A percentile compares a stretch with the other conserved stretches of the same genome.
These are phyloP conservation scores for Penicillium coffeae DNA, from an alignment of 495 filamentous ascomycete genomes.

Conservation along the genomic window DNA sequence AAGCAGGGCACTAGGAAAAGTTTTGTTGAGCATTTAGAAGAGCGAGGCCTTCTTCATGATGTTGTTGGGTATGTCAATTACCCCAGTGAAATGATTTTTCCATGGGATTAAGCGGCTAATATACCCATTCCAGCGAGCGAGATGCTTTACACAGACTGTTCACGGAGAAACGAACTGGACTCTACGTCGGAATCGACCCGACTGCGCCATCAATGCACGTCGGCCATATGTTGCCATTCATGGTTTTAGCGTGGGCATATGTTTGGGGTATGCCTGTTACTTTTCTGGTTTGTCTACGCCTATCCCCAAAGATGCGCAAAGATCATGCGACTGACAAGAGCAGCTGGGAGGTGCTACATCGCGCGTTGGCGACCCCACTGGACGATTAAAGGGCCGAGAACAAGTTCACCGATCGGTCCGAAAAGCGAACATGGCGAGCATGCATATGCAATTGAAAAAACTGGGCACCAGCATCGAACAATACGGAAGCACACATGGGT, in stretches of 20 bases:
- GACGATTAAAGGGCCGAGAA: slow-evolving; percentile 64
- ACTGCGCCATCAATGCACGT: slow-evolving; percentile 89
- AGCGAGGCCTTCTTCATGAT: slow-evolving; percentile 75
- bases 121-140: slow-evolving; percentile 56
- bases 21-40: slow-evolving; percentile 68
- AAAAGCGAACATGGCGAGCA: slow-evolving; percentile 66
- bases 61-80: slow-evolving; percentile 70
- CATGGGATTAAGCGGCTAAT: too few species aligned
- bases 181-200: slow-evolving; percentile 89
- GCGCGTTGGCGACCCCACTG: slow-evolving; percentile 84
- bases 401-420: slow-evolving; percentile 50
- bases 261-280: slow-evolving; percentile 72
- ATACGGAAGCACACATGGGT: slow-evolving; percentile 59
- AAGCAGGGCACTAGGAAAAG: slow-evolving; percentile 56
- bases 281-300: slow-evolving; percentile 52
- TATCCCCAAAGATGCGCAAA: not conserved
- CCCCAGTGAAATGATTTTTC: too few species aligned
- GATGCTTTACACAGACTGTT: slow-evolving; percentile 68
- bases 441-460: slow-evolving; percentile 75
- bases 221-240: slow-evolving; percentile 88
- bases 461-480: slow-evolving; percentile 68
- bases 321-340: slow-evolving; percentile 12
- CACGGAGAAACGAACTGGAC: slow-evolving; percentile 63
- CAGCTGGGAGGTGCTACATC: slow-evolving; percentile 82
- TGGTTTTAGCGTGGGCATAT: slow-evolving; percentile 93